phyloP scores from a whole-genome alignment of 176 grass and related monocot genomes.

The Carex littledalei region DNA sequence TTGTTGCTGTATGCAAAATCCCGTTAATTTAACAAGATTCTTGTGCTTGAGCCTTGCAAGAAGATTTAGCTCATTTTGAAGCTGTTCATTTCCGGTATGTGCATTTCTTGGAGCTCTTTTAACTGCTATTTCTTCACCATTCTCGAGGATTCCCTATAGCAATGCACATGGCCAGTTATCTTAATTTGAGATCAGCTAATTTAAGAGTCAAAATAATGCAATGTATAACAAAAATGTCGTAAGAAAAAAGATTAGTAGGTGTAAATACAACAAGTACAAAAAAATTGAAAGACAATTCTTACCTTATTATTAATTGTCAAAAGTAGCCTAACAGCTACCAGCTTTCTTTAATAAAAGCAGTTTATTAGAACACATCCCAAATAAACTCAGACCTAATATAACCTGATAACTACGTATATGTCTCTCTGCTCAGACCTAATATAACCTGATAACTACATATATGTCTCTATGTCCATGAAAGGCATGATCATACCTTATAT shows the following conservation, averaged over 20 bases:
- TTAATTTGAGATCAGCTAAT: neutral
- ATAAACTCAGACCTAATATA: too few species aligned
- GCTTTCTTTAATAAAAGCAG: too few species aligned
- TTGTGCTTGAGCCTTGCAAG: slow-evolving; percentile 10
- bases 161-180: neutral
- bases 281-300: neutral
- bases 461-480: too few species aligned
- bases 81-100: neutral
- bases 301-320: neutral
- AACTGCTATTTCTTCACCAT: slow-evolving; percentile 16
- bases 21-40: slow-evolving; percentile 3
- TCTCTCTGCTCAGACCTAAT: too few species aligned
- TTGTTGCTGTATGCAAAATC: neutral
- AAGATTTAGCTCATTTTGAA: slow-evolving; percentile 4
- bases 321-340: too few species aligned
- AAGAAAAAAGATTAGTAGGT: neutral
- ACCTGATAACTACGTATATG: neutral
- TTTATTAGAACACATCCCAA: too few species aligned
- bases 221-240: neutral
- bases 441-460: too few species aligned
- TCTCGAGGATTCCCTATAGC: neutral
- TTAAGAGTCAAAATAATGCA: neutral
- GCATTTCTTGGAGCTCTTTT: slow-evolving; percentile 4
- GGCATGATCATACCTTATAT: too few species aligned
- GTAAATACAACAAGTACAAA: neutral